Base-by-base conservation (phyloP, 768 basidiomycete species). In the Leccinum rimulosum region DNA sequence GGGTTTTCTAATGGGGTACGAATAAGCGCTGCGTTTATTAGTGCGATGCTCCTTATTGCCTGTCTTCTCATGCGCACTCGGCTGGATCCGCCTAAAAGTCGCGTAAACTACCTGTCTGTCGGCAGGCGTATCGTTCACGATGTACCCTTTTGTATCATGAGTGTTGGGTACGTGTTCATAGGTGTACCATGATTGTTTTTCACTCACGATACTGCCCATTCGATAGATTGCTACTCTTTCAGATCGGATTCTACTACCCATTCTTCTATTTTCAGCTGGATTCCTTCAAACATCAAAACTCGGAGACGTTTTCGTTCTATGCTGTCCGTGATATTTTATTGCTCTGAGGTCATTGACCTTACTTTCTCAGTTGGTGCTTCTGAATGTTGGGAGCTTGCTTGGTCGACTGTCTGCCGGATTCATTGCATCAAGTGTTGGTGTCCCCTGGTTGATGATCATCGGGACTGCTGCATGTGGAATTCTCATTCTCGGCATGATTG, bases 361-460 rank as follows among this genome's bases (percentile, higher is more conserved):
- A 35, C 51, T 12, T 31, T 33, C 31, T 12, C 56, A 83, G 78
- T 68, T 85, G 30, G 74, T 80, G 0, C 77, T 86, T 22, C 63
- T 85, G 28, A 86, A 85, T 65, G 82, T 73, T 1, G 71, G 76
- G 6, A 80, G 77, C 50, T 68, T 81, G 15, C 67, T 81, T 31
- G 86, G 86, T 11, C 79, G 51, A 52, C 31, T 52, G 51, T 52
- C 51, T 33, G 31, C 51, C 3, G 51, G 51, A 52, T 52, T 52
- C 25, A 63, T 82, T 30, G 78, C 75, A 14, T 70, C 72, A 47
- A 66, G 64, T 38, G 62, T 77, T 58, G 84, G 84, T 1, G 72
- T 79, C 6, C 76, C 78, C 60, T 80, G 77, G 55, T 65, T 77
- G 17, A 64, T 79, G 15, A 70, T 78, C 15, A 65, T 75, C 22